Percentiles rank a stretch among this genome's conserved stretches.
phyloP scores from a whole-genome alignment of 306 rosid species.

The Cucurbita maxima region DNA sequence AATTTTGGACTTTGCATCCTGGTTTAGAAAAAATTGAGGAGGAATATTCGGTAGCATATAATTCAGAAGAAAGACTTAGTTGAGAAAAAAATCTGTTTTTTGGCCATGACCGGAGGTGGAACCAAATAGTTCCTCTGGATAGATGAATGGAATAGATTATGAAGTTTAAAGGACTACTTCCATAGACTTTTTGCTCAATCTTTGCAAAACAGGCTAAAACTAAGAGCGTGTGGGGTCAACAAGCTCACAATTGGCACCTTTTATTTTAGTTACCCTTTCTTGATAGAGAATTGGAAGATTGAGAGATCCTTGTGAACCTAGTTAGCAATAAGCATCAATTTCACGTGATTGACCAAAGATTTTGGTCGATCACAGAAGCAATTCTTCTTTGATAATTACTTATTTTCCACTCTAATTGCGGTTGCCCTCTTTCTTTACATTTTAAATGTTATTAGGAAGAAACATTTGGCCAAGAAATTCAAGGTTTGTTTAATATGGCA shows the following conservation, averaged over 20 bases:
- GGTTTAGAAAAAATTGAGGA: background rate
- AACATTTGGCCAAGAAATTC: background rate
- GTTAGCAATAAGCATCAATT: background rate
- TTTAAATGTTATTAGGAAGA: too few species aligned
- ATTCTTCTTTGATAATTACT: background rate
- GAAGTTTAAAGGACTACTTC: too few species aligned
- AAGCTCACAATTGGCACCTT: background rate
- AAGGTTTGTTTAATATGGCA: background rate
- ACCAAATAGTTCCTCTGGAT: too few species aligned
- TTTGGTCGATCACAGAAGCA: background rate
- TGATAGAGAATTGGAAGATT: background rate
- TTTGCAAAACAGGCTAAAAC: background rate
- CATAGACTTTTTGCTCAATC: too few species aligned
- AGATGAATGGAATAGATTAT: too few species aligned
- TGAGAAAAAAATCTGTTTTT: too few species aligned
- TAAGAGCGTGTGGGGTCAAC: background rate
- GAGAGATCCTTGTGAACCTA: too few species aligned
- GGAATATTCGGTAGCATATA: background rate
- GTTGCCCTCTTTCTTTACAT: background rate
- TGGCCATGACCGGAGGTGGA: too few species aligned
- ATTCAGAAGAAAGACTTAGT: background rate
- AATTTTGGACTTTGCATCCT: background rate
- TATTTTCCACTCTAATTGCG: background rate
- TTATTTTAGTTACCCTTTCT: background rate
- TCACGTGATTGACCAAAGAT: background rate